phyloP scores from a whole-genome alignment of 345 rosid species.

The Brassica incana region DNA sequence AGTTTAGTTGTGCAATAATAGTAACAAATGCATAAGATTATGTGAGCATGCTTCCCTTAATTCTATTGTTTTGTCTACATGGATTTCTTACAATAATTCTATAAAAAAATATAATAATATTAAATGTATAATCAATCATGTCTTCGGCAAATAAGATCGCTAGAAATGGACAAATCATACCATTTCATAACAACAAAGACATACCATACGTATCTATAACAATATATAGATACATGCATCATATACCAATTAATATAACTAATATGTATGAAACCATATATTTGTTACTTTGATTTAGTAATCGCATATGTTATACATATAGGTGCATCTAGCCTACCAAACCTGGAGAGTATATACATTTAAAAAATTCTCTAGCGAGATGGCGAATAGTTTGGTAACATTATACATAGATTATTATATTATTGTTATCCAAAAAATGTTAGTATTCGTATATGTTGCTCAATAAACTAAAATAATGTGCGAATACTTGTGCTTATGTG shows the following conservation, averaged over 20 bases:
- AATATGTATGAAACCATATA: slow-evolving; percentile 3
- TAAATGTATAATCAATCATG: background rate
- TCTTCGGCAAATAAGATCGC: slow-evolving; percentile 4
- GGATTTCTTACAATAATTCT: background rate
- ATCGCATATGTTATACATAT: slow-evolving; percentile 9
- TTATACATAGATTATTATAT: background rate
- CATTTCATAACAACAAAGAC: background rate
- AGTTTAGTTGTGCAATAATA: background rate
- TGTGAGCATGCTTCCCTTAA: background rate
- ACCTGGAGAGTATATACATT: slow-evolving; percentile 16
- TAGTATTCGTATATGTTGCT: background rate
- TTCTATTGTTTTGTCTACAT: background rate
- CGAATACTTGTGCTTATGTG: slow-evolving; percentile 15
- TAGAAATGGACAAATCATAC: background rate
- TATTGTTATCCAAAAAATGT: background rate
- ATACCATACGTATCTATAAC: background rate
- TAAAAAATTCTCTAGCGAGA: background rate
- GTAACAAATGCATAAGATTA: background rate
- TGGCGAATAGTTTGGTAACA: background rate
- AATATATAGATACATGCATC: background rate
- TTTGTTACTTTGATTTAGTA: background rate
- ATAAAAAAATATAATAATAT: background rate
- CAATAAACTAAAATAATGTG: background rate
- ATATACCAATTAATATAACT: slow-evolving; percentile 10
- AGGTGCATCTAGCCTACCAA: slow-evolving; percentile 41